phyloP scores from a whole-genome alignment of 139 green algal species.

The Volvox africanus region DNA sequence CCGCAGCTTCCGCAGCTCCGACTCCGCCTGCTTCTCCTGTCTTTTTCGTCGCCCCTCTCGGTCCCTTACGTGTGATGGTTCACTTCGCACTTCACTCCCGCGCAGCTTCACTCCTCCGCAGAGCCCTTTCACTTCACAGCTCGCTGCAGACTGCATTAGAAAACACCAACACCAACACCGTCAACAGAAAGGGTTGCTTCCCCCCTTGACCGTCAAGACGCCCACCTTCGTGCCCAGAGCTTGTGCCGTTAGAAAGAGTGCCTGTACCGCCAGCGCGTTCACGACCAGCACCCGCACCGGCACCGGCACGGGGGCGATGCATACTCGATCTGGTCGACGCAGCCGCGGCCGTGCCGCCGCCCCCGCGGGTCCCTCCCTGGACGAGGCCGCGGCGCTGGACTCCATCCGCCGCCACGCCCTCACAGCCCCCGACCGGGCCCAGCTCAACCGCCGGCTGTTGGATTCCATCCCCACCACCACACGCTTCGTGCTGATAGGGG shows the following conservation, averaged over 20 bases:
- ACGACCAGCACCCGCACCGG: neutral
- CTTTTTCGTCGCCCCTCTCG: too few species aligned
- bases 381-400: conserved; percentile 9
- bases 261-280: neutral
- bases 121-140: too few species aligned
- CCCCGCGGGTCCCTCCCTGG: neutral
- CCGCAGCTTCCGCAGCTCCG: too few species aligned
- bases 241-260: neutral
- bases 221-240: too few species aligned
- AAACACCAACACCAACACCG: too few species aligned
- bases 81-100: too few species aligned
- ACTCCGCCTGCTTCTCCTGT: too few species aligned
- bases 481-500: conserved; percentile 51
- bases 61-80: too few species aligned
- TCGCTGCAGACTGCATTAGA: too few species aligned
- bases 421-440: neutral
- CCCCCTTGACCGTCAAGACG: too few species aligned
- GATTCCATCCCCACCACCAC: neutral
- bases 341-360: neutral
- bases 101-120: too few species aligned
- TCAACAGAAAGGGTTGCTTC: too few species aligned
- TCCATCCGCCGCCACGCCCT: neutral
- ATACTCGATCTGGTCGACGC: neutral
- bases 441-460: neutral
- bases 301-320: neutral